Evolutionary conservation across 1,284 basidiomycete species (phyloP), one percentile per base, ranked within the genome.

Genomic region (Cryptococcus floricola): DNA sequence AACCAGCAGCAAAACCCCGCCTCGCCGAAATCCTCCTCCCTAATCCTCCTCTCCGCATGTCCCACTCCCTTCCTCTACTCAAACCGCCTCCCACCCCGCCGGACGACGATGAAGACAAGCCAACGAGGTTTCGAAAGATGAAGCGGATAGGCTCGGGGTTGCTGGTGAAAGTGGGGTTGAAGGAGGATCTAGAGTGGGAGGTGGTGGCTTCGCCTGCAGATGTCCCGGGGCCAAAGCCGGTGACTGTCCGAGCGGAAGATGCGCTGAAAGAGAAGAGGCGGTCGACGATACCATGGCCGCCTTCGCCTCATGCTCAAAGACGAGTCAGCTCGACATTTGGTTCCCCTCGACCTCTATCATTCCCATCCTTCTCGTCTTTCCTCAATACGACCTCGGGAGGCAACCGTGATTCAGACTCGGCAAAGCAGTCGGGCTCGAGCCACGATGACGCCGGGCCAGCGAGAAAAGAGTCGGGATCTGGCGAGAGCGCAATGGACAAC

Each of bases 1-100:
- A 38, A 5, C n/a, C 27, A 12, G 3, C 27, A 4, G 18, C 42
- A 18, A 50, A 50, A 23, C 48, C 34, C n/a, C 31, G 37, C 6
- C 31, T 50, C n/a, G 25, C 48, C 18, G 48, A 50, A 2, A 38
- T 50, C 38, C 37, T 50, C n/a, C 38, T 50, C n/a, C 48, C 48
- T 10, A 31, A 39, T 27, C 48, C 18, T 14, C 16, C 37, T 19
- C 31, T 50, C 37, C 48, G 31, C 31, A 39, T 38, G 31, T 31
- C 37, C 31, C 34, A n/a, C 34, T 39, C 37, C 37, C 16, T 50
- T 28, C 48, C 48, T 38, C 48, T 50, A 14, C 37, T 50, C 25
- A 50, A 25, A 14, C 19, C 48, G 48, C 46, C 25, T 28, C 31
- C 48, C 10, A 46, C 25, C 12, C 18, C 45, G 18, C 34, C 27